These are phyloP conservation scores for Alternaria sp. DNA, from an alignment of 2,329 filamentous ascomycete species.

Conservation along the genomic window DNA sequence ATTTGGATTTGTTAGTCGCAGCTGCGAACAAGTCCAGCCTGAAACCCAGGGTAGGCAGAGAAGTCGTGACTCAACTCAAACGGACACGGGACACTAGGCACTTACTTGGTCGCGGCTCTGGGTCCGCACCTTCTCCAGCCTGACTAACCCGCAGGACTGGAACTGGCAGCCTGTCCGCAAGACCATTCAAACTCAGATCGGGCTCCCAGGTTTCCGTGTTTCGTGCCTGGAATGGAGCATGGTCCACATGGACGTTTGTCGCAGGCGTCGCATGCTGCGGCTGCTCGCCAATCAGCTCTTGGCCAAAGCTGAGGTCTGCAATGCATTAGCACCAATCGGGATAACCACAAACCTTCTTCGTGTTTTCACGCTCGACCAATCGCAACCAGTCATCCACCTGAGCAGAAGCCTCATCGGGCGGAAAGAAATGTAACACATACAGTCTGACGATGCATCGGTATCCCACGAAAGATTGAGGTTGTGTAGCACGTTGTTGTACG, in stretches of 20 bases:
- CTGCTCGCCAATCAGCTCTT: conserved; percentile 36
- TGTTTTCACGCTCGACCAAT: not conserved
- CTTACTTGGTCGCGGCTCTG: conserved; percentile 31
- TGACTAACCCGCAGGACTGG: conserved; percentile 25
- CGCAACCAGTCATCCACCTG: not conserved
- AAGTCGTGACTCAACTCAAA: conserved; percentile 38
- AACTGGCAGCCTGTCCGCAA: conserved; percentile 27
- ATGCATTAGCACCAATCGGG: conserved; percentile 12
- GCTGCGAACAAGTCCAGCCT: conserved; percentile 29
- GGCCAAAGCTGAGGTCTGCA: conserved; percentile 43
- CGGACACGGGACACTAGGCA: conserved; percentile 15
- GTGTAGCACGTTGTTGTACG: conserved; percentile 34
- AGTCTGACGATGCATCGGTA: conserved; percentile 40
- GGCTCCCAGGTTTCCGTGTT: conserved; percentile 37
- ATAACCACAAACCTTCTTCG: not conserved
- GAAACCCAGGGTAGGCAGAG: conserved; percentile 29
- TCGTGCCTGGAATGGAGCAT: conserved; percentile 38
- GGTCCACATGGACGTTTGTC: conserved; percentile 26
- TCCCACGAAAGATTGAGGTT: conserved; percentile 36
- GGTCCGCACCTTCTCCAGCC: conserved; percentile 16
- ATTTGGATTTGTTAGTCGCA: conserved; percentile 25
- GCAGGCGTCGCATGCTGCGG: conserved; percentile 35
- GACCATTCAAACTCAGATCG: conserved; percentile 21
- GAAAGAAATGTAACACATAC: conserved; percentile 37
- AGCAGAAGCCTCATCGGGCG: conserved; percentile 1